Evolutionary conservation across 495 filamentous ascomycete genomes (phyloP), one percentile per base, ranked within the genome.

Genomic region (Xylaria bambusicola): DNA sequence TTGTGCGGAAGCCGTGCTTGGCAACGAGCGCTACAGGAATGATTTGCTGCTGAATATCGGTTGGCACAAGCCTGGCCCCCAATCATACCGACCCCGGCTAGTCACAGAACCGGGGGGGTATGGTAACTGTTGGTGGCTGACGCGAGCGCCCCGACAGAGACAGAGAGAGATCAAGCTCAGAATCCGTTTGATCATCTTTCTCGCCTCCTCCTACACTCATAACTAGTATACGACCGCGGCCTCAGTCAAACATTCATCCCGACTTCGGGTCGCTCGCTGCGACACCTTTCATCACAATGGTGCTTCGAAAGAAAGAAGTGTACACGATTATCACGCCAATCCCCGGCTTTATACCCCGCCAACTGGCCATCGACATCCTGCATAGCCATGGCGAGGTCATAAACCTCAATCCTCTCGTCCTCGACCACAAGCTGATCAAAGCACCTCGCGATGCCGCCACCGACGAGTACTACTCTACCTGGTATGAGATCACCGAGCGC

Each of bases 321-420:
- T 74, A 78, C 60, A 80, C 77, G 6, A 64, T 80, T 13, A 74
- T 80, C 62, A 80, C 76, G 40, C 77, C 77, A 23, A 77, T 80
- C 46, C 77, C 77, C 56, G 65, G 71, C 49, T 80, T 77, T 46
- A 80, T 80, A 50, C 76, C 77, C 17, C 77, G 77, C 58, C 77
- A 73, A 47, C 52, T 73, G 18, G 71, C 71, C 51, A 70, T 73
- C 62, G 71, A 73, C 53, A 73, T 73, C 55, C 71, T 73, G 47
- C 71, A 73, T 48, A 71, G 64, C 56, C 89, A 91, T 66, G 74
- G 78, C 54, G 85, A 85, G 61, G 88, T 92, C 70, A 91, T 92
- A 68, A 86, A 85, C 0, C 76, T 91, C 23, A 92, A 91, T 66
- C 89, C 89, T 0, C 82, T 91, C 21, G 89, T 92, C 15, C 77